Conservation (phyloP, 768 basidiomycete species). For the Guyanaporus albipodus region DNA sequence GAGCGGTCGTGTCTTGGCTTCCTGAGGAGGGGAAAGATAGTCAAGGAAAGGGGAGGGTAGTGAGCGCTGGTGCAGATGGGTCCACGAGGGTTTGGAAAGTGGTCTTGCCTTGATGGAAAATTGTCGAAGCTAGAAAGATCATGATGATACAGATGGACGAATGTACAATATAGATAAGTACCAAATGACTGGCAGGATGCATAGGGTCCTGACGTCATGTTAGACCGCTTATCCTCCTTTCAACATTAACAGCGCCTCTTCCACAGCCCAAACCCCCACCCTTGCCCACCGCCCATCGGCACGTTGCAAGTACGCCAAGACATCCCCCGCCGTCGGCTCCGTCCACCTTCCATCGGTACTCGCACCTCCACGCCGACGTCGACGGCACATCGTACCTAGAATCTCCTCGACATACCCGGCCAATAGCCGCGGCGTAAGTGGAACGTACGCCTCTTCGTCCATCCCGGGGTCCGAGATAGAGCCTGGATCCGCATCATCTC, state of each 20-base stretch:
- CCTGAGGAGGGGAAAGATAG: background rate
- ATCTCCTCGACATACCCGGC: constrained; percentile 44
- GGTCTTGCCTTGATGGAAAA: constrained; percentile 21
- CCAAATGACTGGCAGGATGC: no score
- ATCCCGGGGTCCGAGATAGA: constrained; percentile 57
- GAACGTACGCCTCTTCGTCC: constrained; percentile 59
- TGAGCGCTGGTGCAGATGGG: constrained; percentile 77
- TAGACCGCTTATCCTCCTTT: background rate
- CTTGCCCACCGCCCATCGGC: constrained; percentile 63
- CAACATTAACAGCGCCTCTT: constrained; percentile 50
- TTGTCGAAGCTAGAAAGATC: no score
- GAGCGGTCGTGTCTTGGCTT: constrained; percentile 78
- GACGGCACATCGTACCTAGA: constrained; percentile 35
- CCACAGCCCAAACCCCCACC: constrained; percentile 60
- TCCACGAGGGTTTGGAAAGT: constrained; percentile 74
- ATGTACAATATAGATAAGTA: no score
- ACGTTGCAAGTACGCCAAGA: constrained; percentile 43
- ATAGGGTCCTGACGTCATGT: no score
- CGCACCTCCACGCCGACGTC: constrained; percentile 1
- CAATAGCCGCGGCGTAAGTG: constrained; percentile 53
- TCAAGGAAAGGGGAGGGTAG: constrained; percentile 49
- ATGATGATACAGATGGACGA: no score
- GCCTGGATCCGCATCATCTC: constrained; percentile 25
- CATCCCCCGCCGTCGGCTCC: constrained; percentile 39
- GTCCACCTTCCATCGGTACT: constrained; percentile 10